Base-by-base conservation (phyloP, 2,329 filamentous ascomycete species). In the Apiospora sp. region DNA sequence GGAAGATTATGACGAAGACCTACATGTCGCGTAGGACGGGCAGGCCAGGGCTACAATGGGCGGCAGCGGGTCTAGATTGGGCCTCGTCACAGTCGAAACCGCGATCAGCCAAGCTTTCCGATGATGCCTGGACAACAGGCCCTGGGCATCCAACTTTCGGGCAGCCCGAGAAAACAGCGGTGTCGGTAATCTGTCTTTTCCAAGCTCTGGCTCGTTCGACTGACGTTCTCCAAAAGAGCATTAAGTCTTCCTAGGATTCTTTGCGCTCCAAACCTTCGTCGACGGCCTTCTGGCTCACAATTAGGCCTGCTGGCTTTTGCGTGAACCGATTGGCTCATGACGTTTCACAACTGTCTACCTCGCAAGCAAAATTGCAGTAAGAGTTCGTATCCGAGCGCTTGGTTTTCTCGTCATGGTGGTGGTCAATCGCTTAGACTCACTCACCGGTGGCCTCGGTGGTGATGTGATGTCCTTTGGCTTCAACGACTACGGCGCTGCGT, bases 1-100 rank as follows among this genome's bases (percentile, higher is more conserved):
- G 58, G 58, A 64, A 64, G 14, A 24, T 64, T 64, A 64, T 64
- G 58, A 64, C 58, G 58, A 64, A 37, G 58, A 22, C 34, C 4
- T 64, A 64, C 58, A 64, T 64, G 34, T 64, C 58, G 34, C 14
- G 58, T 64, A 34, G 58, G 30, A 64, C 58, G 30, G 34, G 27
- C 22, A 19, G 10, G 8, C 22, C 30, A n/a, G 34, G 58, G 30
- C 58, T 64, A 37, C n/a, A 41, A 10, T 7, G 30, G 58, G 4
- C 27, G 12, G 34, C 58, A 41, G 34, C 58, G 22, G 34, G 24
- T 64, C 58, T 61, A 24, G 27, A 61, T 37, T 61, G 19, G 34
- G 34, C 19, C 19, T 41, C 34, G 58, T 41, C 58, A 64, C n/a
- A 2, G 30, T 22, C 58, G 19, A 64, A 34, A 4, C 34, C 58